Base-by-base conservation (phyloP, 331 rosid genomes). In the Spiraea crenata region DNA sequence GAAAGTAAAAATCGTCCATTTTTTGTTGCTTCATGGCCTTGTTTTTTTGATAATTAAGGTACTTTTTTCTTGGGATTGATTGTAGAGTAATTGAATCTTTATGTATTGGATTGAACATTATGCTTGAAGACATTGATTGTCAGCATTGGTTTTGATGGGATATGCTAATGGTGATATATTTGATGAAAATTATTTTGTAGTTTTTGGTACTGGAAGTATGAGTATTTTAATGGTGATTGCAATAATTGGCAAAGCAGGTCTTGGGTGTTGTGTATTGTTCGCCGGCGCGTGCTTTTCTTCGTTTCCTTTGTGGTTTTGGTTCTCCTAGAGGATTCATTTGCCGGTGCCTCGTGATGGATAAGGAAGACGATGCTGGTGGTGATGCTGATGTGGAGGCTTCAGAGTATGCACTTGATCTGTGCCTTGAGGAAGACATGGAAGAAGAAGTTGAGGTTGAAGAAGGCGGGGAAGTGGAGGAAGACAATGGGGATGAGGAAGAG, bases 401-500 rank as follows among this genome's bases (percentile, higher is more conserved):
- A 15, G n/a, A 34, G 31, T 69, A 69, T 69, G 74, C 34, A 15
- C 55, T 6, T 2, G 42, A 44, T 42, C 42, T 15, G 34, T 19
- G 50, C 17, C 50, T 37, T 9, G 71, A 51, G 31, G 68, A 40
- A 37, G 68, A 55, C 35, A 67, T 35, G 49, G 51, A 7, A 51
- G 69, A 56, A 69, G 73, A 63, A 12, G 45, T 47, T 0, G 54
- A 57, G 14, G 65, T 57, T 16, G 80, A 79, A 0, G 79, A 63
- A 47, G 86, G 71, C n/a, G 84, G 65, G 37, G 90, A 63, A 9
- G 82, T 25, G 10, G 90, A 69, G 20, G 90, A 74, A 15, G 92
- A 70, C 0, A 74, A 57, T 6, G 90, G 83, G 16, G 92, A 74
- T 9, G 90, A 81, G 16, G 85, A 69, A 4, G 90, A 72, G 37